These are phyloP conservation scores for Yamadazyma triangularis DNA, from an alignment of 1,139 yeast species.

Conservation along the genomic window DNA sequence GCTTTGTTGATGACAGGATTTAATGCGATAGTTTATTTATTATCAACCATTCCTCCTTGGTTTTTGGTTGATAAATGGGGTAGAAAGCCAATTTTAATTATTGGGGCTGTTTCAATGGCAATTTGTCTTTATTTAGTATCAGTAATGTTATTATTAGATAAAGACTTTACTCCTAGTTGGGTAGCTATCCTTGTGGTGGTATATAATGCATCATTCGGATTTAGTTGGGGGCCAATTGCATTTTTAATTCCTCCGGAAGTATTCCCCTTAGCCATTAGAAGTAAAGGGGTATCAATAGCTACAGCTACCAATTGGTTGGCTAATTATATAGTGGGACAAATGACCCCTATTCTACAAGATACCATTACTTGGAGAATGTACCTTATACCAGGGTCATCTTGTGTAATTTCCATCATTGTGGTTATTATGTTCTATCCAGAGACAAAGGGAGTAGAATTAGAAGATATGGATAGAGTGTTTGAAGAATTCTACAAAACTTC, in stretches of 20 bases:
- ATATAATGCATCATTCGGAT: conserved; percentile 52
- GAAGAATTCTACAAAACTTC: conserved; percentile 41
- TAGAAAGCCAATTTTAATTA: conserved; percentile 46
- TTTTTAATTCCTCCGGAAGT: conserved; percentile 54
- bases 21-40: conserved; percentile 44
- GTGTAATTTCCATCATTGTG: conserved; percentile 40
- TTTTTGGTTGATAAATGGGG: conserved; percentile 53
- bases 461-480: conserved; percentile 82
- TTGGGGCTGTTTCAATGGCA: conserved; percentile 49
- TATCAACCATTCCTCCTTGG: conserved; percentile 52
- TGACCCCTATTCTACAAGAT: conserved; percentile 47
- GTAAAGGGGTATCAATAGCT: conserved; percentile 51
- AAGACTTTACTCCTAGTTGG: conserved; percentile 35
- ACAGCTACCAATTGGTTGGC: conserved; percentile 55
- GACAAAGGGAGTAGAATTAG: conserved; percentile 83
- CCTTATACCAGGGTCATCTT: conserved; percentile 43
- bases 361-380: conserved; percentile 48
- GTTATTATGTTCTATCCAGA: conserved; percentile 78
- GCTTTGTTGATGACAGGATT: conserved; percentile 53
- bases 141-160: conserved; percentile 33
- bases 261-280: conserved; percentile 48
- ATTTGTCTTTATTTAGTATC: conserved; percentile 38
- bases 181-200: conserved; percentile 48
- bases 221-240: conserved; percentile 57
- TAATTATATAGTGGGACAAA: conserved; percentile 51